Evolutionary conservation across 345 rosid genomes (phyloP).

Genomic region (Eucalyptus erythrocorys): DNA sequence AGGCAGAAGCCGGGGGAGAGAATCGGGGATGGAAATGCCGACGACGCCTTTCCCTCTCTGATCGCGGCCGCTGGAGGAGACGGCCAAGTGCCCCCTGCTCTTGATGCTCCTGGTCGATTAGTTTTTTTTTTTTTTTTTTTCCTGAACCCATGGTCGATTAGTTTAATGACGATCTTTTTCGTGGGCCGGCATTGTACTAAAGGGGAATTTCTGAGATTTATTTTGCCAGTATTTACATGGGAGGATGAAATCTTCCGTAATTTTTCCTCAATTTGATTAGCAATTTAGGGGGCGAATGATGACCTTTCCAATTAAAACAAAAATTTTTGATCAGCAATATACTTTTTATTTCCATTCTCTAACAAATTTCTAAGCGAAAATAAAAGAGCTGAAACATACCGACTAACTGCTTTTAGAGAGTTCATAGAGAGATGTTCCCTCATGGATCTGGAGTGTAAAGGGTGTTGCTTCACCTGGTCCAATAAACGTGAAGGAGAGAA

Average conservation of each 20-base stretch:
- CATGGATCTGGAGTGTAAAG: too few species aligned
- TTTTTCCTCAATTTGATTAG: background rate
- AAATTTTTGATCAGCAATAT: rapidly evolving
- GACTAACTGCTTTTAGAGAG: too few species aligned
- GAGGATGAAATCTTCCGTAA: rapidly evolving
- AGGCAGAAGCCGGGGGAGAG: background rate
- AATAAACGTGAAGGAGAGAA: too few species aligned
- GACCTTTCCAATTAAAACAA: rapidly evolving
- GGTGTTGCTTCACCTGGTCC: too few species aligned
- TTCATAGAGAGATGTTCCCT: too few species aligned
- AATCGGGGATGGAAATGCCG: background rate
- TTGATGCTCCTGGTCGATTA: rapidly evolving
- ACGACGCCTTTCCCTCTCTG: background rate
- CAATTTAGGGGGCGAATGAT: background rate
- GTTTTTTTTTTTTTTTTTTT: too few species aligned
- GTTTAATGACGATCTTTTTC: background rate
- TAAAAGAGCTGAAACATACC: too few species aligned
- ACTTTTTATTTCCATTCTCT: too few species aligned
- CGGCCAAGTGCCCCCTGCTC: background rate
- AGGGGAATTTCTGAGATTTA: background rate
- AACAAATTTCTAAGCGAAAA: rapidly evolving
- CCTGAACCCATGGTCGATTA: too few species aligned
- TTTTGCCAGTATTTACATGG: background rate
- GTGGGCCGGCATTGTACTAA: rapidly evolving
- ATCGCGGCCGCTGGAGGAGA: background rate